Percentiles rank a stretch among this genome's conserved stretches.
Conservation (phyloP, 2,329 filamentous ascomycete species). For the Akanthomyces uredinophilus region DNA sequence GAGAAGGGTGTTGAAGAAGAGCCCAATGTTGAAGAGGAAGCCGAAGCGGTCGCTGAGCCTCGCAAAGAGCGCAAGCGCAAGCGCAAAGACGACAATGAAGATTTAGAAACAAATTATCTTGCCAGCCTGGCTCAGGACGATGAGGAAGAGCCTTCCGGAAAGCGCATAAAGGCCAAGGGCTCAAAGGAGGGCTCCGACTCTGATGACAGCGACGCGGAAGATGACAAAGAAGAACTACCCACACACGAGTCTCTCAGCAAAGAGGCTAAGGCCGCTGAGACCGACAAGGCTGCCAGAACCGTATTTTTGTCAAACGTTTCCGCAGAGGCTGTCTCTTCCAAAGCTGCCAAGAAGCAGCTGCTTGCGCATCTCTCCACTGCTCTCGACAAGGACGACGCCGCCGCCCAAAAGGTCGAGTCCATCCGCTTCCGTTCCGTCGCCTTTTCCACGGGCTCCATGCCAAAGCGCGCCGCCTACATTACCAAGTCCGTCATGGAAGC, state of each 20-base stretch:
- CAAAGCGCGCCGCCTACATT: conserved; percentile 91
- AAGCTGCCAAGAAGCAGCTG: conserved; percentile 72
- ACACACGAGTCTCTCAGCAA: conserved; percentile 54
- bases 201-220: conserved; percentile 34
- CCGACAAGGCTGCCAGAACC: conserved; percentile 84
- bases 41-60: conserved; percentile 32
- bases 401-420: conserved; percentile 74
- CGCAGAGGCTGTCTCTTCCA: conserved; percentile 73
- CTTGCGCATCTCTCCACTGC: conserved; percentile 74
- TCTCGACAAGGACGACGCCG: conserved; percentile 47
- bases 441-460: conserved; percentile 69
- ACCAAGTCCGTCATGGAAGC: conserved; percentile 85
- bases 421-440: conserved; percentile 92
- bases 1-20: conserved; percentile 35
- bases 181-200: conserved; percentile 25
- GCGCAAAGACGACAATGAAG: conserved; percentile 61
- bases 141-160: conserved; percentile 50
- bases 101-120: conserved; percentile 67
- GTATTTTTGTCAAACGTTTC: conserved; percentile 93
- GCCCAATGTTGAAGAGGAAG: conserved; percentile 33
- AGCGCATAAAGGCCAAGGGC: conserved; percentile 45
- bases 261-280: conserved; percentile 52
- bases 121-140: conserved; percentile 57
- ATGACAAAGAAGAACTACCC: conserved; percentile 38
- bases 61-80: conserved; percentile 57